phyloP scores from a whole-genome alignment of 2,329 filamentous ascomycete species.

The Samsoniella hepiali region DNA sequence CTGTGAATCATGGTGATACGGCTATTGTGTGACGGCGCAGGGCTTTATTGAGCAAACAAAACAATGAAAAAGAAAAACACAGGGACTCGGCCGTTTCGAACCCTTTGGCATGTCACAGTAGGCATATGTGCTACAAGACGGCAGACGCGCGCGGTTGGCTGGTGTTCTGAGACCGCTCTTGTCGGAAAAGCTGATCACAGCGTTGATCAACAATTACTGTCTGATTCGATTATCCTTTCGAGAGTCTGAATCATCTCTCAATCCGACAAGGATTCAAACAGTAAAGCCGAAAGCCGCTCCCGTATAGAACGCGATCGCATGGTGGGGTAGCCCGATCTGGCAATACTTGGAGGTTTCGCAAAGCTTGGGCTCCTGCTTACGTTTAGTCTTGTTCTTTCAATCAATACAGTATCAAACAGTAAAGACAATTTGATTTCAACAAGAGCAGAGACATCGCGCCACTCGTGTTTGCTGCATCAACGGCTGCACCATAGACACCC shows the following conservation, averaged over 20 bases:
- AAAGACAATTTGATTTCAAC: background rate
- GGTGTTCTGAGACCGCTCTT: background rate
- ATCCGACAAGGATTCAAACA: too few species aligned
- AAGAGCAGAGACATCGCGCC: background rate
- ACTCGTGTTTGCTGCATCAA: background rate
- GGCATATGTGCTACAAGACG: background rate
- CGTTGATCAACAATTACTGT: background rate
- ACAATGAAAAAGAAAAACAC: background rate
- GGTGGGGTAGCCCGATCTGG: conserved; percentile 1
- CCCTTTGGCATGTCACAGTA: background rate
- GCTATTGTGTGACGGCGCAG: background rate
- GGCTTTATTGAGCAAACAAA: conserved; percentile 1
- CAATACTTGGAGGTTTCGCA: background rate
- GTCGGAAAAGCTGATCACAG: background rate
- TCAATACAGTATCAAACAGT: background rate
- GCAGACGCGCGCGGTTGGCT: background rate
- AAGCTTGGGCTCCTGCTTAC: background rate
- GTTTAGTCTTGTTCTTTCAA: background rate
- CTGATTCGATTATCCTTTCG: too few species aligned
- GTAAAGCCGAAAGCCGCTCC: background rate
- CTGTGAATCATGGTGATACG: background rate
- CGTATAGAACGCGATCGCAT: background rate
- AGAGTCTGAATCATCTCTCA: too few species aligned
- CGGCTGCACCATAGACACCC: background rate
- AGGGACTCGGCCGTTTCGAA: background rate